phyloP scores from a whole-genome alignment of 495 filamentous ascomycete genomes.

The Podospora comata region DNA sequence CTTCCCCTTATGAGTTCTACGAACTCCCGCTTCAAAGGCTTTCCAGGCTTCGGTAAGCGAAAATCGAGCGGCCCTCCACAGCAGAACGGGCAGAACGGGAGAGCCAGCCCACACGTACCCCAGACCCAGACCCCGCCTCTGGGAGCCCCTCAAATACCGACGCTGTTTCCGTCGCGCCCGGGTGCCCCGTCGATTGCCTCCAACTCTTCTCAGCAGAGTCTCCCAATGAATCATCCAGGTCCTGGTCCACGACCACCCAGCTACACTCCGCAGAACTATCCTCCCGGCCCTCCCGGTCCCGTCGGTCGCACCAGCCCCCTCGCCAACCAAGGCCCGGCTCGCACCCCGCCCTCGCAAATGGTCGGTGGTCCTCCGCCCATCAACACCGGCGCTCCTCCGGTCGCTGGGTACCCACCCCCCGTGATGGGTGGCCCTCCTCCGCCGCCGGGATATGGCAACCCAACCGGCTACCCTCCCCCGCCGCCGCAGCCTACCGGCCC shows the following conservation, averaged over 20 bases:
- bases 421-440: slow-evolving; percentile 54
- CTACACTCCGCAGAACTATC: slow-evolving; percentile 62
- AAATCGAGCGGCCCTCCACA: slow-evolving; percentile 51
- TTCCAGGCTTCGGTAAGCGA: slow-evolving; percentile 53
- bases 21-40: slow-evolving; percentile 59
- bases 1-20: slow-evolving; percentile 56
- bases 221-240: slow-evolving; percentile 57
- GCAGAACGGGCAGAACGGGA: slow-evolving; percentile 13
- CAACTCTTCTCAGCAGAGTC: slow-evolving; percentile 48
- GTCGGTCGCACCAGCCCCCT: slow-evolving; percentile 50
- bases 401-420: slow-evolving; percentile 51
- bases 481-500: slow-evolving; percentile 43
- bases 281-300: slow-evolving; percentile 52
- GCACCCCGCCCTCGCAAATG: slow-evolving; percentile 58
- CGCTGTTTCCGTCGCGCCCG: slow-evolving; percentile 41
- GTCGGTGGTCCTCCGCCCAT: slow-evolving; percentile 69
- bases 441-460: slow-evolving; percentile 42
- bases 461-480: slow-evolving; percentile 42
- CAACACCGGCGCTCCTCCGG: slow-evolving; percentile 58
- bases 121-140: slow-evolving; percentile 40
- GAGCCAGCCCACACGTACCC: slow-evolving; percentile 35
- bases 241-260: slow-evolving; percentile 66
- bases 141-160: slow-evolving; percentile 45
- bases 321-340: slow-evolving; percentile 45
- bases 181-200: slow-evolving; percentile 43